Percentiles rank a stretch among this genome's conserved stretches.
phyloP scores from a whole-genome alignment of 2,329 filamentous ascomycete species.

The Sporothrix phasma region DNA sequence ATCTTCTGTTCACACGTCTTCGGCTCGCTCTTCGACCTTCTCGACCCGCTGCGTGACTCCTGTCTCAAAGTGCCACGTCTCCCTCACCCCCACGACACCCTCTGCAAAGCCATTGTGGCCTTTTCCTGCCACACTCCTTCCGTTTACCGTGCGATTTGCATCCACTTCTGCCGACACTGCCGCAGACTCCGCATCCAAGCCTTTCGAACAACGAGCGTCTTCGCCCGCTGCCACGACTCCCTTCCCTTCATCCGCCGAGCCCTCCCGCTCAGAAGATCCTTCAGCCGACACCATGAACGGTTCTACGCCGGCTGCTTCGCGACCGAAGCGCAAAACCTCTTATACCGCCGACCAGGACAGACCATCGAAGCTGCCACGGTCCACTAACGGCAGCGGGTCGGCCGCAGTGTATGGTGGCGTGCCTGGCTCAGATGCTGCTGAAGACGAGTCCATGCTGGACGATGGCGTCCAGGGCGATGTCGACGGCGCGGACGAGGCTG shows the following conservation, averaged over 20 bases:
- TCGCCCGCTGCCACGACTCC: background rate
- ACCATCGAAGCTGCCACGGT: conserved; percentile 22
- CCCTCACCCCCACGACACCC: background rate
- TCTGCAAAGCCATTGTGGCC: background rate
- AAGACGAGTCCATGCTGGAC: conserved; percentile 11
- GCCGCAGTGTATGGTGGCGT: background rate
- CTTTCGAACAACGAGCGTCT: background rate
- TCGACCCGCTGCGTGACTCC: background rate
- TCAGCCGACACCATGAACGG: conserved; percentile 20
- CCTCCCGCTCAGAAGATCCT: background rate
- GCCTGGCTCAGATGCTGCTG: background rate
- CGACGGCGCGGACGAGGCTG: background rate
- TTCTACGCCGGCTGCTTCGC: conserved; percentile 13
- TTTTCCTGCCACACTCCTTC: background rate
- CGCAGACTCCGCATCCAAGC: background rate
- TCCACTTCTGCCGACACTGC: background rate
- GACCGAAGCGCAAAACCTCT: conserved; percentile 23
- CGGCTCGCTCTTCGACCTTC: background rate
- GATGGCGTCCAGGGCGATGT: background rate
- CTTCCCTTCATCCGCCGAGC: background rate
- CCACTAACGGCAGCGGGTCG: conserved; percentile 17
- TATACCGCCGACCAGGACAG: conserved; percentile 18
- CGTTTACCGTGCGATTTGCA: background rate
- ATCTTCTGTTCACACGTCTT: background rate
- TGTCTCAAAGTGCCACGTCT: background rate